phyloP scores from a whole-genome alignment of 1,139 yeast genomes.

The Pichiaceae sp. region DNA sequence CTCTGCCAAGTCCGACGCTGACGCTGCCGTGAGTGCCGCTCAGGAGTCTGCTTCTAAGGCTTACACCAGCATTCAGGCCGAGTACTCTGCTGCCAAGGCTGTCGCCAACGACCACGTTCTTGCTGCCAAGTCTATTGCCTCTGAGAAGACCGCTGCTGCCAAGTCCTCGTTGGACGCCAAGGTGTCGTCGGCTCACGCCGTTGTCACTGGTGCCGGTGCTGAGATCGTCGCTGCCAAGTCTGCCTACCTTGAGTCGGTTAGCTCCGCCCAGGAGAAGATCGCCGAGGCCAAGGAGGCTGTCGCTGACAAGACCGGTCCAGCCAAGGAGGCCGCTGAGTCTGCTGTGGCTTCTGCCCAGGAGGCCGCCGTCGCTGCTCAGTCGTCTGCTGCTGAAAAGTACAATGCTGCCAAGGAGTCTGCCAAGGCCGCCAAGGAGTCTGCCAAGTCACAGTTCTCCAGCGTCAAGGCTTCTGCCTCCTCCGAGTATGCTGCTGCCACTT shows the following conservation, averaged over 20 bases:
- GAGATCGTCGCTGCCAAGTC: not conserved
- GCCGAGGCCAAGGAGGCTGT: not conserved
- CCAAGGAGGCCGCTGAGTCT: not conserved
- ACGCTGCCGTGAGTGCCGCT: not conserved
- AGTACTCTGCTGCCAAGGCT: not conserved
- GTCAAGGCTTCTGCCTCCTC: not conserved
- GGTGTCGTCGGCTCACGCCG: not conserved
- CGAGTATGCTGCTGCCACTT: not conserved
- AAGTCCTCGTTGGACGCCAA: not conserved
- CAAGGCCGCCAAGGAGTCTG: not conserved
- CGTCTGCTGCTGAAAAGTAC: not conserved
- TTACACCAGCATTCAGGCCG: not conserved
- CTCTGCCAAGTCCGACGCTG: not conserved
- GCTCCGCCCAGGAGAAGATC: not conserved
- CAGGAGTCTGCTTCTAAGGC: not conserved
- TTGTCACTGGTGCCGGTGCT: not conserved
- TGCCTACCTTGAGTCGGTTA: not conserved
- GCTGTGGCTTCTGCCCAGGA: not conserved
- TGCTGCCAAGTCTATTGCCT: not conserved
- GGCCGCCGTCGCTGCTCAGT: not conserved
- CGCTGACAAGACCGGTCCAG: not conserved
- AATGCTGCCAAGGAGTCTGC: not conserved
- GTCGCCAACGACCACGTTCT: not conserved
- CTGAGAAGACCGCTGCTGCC: not conserved
- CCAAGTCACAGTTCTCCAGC: not conserved